Percentiles rank a stretch among this genome's conserved stretches.
phyloP scores from a whole-genome alignment of 768 basidiomycete species.

The Boletus patriciae region DNA sequence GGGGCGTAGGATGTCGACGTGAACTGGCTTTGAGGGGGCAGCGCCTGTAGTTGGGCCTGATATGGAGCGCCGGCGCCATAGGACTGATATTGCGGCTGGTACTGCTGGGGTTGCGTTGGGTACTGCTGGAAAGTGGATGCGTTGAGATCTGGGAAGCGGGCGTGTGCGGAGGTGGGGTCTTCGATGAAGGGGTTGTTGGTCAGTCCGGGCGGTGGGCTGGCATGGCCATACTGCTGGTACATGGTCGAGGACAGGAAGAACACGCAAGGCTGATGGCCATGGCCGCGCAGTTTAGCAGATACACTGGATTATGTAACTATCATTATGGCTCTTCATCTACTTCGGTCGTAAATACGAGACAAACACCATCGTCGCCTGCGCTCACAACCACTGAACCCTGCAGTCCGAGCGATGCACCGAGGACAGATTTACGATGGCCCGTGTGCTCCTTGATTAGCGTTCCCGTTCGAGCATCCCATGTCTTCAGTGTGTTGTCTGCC shows the following conservation, averaged over 20 bases:
- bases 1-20: slow-evolving; percentile 23
- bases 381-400: slow-evolving; percentile 76
- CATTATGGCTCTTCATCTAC: slow-evolving; percentile 15
- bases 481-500: slow-evolving; percentile 81
- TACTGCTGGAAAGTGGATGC: slow-evolving; percentile 23
- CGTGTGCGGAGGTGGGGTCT: slow-evolving; percentile 46
- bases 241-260: slow-evolving; percentile 18
- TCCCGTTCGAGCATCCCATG: slow-evolving; percentile 93
- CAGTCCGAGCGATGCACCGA: slow-evolving; percentile 70
- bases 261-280: neutral
- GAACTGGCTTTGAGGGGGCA: slow-evolving; percentile 25
- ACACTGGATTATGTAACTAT: slow-evolving; percentile 25
- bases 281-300: neutral
- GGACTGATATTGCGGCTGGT: slow-evolving; percentile 37
- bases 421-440: slow-evolving; percentile 78
- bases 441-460: slow-evolving; percentile 72
- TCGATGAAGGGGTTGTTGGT: slow-evolving; percentile 72
- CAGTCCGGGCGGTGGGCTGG: slow-evolving; percentile 23
- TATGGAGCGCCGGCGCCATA: slow-evolving; percentile 10
- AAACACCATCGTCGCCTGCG: slow-evolving; percentile 87
- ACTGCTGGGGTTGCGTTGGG: slow-evolving; percentile 32
- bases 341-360: slow-evolving; percentile 78
- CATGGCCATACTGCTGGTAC: slow-evolving; percentile 45
- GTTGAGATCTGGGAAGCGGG: slow-evolving; percentile 67
- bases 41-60: slow-evolving; percentile 19